Evolutionary conservation across 139 green algal species (phyloP).

Genomic region (Micromonas pusilla): DNA sequence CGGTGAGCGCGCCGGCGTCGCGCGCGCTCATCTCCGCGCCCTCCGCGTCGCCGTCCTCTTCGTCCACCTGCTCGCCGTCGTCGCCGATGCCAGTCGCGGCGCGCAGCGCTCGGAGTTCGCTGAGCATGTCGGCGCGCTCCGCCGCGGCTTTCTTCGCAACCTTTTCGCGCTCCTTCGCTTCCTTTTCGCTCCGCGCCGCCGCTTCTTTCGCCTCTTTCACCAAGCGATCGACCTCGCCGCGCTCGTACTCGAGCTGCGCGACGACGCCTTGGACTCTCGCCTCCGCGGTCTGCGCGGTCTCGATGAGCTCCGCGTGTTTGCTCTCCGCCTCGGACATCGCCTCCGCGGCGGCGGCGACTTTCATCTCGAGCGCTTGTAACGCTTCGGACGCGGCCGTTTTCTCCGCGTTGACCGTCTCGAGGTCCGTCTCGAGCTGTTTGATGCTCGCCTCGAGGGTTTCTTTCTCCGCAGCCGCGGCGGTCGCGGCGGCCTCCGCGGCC

Average conservation of each 20-base stretch:
- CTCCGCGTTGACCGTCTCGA: not conserved
- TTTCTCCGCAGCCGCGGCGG: not conserved
- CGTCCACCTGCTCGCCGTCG: not conserved
- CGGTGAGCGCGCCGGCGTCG: not conserved
- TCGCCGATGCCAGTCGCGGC: not conserved
- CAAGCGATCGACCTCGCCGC: constrained; percentile 1
- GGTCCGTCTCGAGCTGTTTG: not conserved
- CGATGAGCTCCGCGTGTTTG: constrained; percentile 2
- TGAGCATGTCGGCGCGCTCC: not conserved
- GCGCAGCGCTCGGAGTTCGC: not conserved
- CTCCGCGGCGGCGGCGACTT: not conserved
- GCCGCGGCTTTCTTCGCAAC: not conserved
- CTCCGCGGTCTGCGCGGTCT: not conserved
- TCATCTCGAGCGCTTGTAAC: constrained; percentile 1
- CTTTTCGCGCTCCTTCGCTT: not conserved
- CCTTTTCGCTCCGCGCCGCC: not conserved
- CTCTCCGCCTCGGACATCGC: not conserved
- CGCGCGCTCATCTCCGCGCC: not conserved
- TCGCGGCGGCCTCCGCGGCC: not conserved
- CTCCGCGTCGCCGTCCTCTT: not conserved
- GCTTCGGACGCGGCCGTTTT: not conserved
- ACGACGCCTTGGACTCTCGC: constrained; percentile 3
- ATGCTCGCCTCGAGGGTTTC: not conserved
- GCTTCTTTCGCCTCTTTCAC: not conserved
- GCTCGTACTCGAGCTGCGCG: constrained; percentile 17